These are phyloP conservation scores for Arachis hypogaea DNA, from an alignment of 306 rosid genomes.

Conservation along the genomic window DNA sequence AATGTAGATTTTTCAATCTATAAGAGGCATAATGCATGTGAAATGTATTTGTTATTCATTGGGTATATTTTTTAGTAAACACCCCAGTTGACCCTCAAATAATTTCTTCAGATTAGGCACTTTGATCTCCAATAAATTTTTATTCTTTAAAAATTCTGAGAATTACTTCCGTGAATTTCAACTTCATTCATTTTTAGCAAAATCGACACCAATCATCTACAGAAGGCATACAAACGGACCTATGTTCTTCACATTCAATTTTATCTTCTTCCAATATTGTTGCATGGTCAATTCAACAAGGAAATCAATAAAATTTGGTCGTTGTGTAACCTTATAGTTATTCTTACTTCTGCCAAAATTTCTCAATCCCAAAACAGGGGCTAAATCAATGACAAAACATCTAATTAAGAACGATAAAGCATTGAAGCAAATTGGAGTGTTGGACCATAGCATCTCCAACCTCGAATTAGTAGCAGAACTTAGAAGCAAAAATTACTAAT, in stretches of 20 bases:
- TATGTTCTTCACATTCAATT: neutral
- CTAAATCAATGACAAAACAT: neutral
- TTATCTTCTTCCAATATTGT: neutral
- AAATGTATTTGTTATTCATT: too few species aligned
- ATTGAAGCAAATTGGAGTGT: neutral
- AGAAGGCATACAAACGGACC: neutral
- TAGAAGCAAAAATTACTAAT: neutral
- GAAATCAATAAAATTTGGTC: neutral
- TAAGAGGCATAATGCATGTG: too few species aligned
- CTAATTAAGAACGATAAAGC: neutral
- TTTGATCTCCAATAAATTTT: too few species aligned
- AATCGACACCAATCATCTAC: neutral
- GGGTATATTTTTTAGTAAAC: too few species aligned
- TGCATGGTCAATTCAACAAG: neutral
- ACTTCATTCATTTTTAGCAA: neutral
- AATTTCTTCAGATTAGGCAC: too few species aligned
- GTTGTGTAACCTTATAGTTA: neutral
- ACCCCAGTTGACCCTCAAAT: too few species aligned
- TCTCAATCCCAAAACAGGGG: neutral
- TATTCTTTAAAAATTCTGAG: too few species aligned
- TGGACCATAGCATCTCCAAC: neutral
- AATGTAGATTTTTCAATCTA: too few species aligned
- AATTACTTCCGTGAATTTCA: neutral
- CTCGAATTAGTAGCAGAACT: neutral
- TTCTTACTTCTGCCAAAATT: neutral